A percentile compares a stretch with the other conserved stretches of the same genome.
Conservation (phyloP, 75 land plant genomes). For the Cunninghamia lanceolata region DNA sequence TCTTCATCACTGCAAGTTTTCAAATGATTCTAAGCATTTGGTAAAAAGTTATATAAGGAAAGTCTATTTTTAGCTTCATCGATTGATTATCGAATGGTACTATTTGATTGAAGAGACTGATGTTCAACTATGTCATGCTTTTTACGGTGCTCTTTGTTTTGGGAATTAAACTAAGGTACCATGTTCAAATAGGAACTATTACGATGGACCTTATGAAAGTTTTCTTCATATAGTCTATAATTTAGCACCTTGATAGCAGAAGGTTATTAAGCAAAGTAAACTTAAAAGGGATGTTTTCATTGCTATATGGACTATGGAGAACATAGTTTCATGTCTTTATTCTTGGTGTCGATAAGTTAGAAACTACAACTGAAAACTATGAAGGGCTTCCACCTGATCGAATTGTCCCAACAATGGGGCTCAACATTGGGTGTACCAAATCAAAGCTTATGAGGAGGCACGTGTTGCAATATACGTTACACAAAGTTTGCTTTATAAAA, state of each 20-base stretch:
- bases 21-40: too few relatives aligned
- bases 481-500: too few relatives aligned
- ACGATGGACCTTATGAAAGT: neutral
- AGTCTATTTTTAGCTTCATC: too few relatives aligned
- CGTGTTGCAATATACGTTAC: conserved; percentile 80
- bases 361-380: too few relatives aligned
- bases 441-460: conserved; percentile 87
- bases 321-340: conserved; percentile 94
- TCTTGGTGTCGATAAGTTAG: too few relatives aligned
- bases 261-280: neutral
- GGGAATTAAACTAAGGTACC: neutral
- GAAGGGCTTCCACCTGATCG: conserved; percentile 91
- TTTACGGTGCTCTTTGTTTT: neutral
- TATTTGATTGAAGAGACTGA: neutral
- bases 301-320: conserved; percentile 89
- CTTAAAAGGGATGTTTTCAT: conserved; percentile 70
- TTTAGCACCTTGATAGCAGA: neutral
- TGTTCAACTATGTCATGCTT: neutral
- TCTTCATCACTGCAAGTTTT: too few relatives aligned
- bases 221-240: neutral
- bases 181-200: neutral
- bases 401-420: conserved; percentile 92
- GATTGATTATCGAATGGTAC: too few relatives aligned
- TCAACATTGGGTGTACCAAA: conserved; percentile 83
- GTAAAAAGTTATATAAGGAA: too few relatives aligned